Percentiles rank a stretch among this genome's conserved stretches.
phyloP scores from a whole-genome alignment of 2,329 filamentous ascomycete species.

The Ilyonectria sp. region DNA sequence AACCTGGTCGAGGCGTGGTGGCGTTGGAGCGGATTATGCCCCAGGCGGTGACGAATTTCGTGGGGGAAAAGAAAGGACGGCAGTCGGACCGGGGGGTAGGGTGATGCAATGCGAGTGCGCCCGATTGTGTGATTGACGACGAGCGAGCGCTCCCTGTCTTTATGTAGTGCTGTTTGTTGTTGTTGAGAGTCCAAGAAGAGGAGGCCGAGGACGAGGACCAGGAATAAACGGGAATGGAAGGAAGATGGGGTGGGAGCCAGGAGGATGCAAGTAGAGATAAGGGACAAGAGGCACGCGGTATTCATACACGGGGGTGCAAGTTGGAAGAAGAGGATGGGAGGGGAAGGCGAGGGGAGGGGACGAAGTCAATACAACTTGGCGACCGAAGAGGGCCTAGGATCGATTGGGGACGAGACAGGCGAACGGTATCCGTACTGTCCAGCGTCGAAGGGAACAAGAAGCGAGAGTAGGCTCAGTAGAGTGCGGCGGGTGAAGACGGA shows the following conservation, averaged over 20 bases:
- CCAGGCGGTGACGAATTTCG: conserved; percentile 49
- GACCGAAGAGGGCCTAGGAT: conserved; percentile 26
- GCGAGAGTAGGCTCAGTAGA: conserved; percentile 1
- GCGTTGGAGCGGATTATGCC: conserved; percentile 41
- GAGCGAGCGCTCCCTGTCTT: conserved; percentile 1
- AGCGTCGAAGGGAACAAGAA: conserved; percentile 4
- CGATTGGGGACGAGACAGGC: conserved; percentile 1
- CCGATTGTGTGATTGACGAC: conserved; percentile 18
- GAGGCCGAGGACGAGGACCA: neutral
- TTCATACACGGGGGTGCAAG: conserved; percentile 22
- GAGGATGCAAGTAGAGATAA: conserved; percentile 19
- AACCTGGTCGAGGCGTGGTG: conserved; percentile 47
- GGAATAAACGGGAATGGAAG: neutral
- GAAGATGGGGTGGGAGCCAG: neutral
- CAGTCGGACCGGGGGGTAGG: conserved; percentile 39
- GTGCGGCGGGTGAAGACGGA: conserved; percentile 34
- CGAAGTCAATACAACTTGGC: conserved; percentile 23
- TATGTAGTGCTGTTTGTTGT: neutral
- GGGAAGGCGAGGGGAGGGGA: conserved; percentile 14
- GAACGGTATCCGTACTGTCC: conserved; percentile 7
- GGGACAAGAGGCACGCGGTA: conserved; percentile 5
- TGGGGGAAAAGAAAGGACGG: conserved; percentile 42
- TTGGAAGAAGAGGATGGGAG: conserved; percentile 15
- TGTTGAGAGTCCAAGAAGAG: neutral
- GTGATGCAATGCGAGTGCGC: neutral